Base-by-base conservation (phyloP, 257 asterid species). In the Henckelia pumila region DNA sequence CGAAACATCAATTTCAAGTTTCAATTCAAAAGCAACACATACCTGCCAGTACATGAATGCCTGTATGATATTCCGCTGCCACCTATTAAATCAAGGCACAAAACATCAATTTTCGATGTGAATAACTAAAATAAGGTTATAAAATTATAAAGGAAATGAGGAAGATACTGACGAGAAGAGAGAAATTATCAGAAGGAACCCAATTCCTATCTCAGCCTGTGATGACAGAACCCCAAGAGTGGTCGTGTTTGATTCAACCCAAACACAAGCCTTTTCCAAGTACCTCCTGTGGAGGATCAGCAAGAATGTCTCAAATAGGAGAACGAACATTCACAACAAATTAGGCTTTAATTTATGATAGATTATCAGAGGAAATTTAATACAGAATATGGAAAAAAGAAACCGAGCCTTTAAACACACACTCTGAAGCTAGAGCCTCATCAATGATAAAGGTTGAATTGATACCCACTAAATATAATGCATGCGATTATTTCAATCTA, bases 31-130 rank as follows among this genome's bases (percentile, higher is more conserved):
- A 66, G 64, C n/a, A 44, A 59, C 47, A 62, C 71, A 59, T 55
- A 92, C 97, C 95, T 88, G 97, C 99, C 99, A 94, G 66, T 94
- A 91, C 84, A 94, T 85, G 70, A 94, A 88, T 61, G 89, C 77
- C 66, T 91, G 99, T 60, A 94, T 66, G 47, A 94, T 83, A 72
- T 85, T 94, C 59, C 97, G 95, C 79, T 87, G 99, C 86, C 88
- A 67, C 84, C 99, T 94, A 67, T 79, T 73, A 25, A 77, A 70
- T 70, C 22, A 16, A 64, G 8, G 7, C 21, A 47, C 0, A 47
- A 47, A 40, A 40, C 17, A 40, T 9, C 47, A 40, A 3, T 40
- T 40, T 40, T 14, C 3, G 1, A 35, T 28, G n/a, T 40, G 52
- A 40, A 40, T 13, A 13, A 17, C 17, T 17, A 4, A 56, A 73